Evolutionary conservation across 768 basidiomycete species (phyloP).

Genomic region (Russula dissimulans): DNA sequence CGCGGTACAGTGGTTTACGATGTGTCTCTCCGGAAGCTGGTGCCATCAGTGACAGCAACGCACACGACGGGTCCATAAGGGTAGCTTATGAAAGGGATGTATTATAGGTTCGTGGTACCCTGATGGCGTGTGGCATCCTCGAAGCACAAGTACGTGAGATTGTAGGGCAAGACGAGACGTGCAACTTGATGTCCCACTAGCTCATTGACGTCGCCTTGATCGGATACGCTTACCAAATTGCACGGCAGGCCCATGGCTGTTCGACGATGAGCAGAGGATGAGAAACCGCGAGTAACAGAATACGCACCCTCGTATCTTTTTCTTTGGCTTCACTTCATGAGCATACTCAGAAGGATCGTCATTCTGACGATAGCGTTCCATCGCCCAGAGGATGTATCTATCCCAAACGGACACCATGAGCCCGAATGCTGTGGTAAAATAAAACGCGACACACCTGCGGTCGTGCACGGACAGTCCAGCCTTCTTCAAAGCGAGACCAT

Average conservation of each 20-base stretch:
- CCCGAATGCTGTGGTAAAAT: not conserved
- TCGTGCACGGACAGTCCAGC: slow-evolving; percentile 60
- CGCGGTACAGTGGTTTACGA: slow-evolving; percentile 65
- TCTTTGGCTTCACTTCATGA: slow-evolving; percentile 58
- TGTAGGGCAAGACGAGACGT: not conserved
- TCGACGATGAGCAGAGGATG: not conserved
- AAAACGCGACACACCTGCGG: slow-evolving; percentile 44
- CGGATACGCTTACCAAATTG: slow-evolving; percentile 70
- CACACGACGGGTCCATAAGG: slow-evolving; percentile 4
- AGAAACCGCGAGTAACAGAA: slow-evolving; percentile 3
- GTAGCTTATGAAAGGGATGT: not conserved
- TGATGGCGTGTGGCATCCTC: not conserved
- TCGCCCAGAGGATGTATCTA: slow-evolving; percentile 80
- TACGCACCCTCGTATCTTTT: slow-evolving; percentile 69
- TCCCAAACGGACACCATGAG: not conserved
- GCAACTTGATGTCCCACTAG: not conserved
- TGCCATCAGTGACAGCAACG: slow-evolving; percentile 22
- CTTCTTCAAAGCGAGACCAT: slow-evolving; percentile 49
- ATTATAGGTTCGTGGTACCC: not conserved
- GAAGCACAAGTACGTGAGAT: not conserved
- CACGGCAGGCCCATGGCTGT: slow-evolving; percentile 64
- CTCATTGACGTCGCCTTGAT: slow-evolving; percentile 31
- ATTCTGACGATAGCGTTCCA: slow-evolving; percentile 67
- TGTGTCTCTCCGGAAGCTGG: slow-evolving; percentile 65
- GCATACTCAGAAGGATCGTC: slow-evolving; percentile 49